These are phyloP conservation scores for Calocybe gangraenosa DNA, from an alignment of 768 basidiomycete genomes.

Conservation along the genomic window DNA sequence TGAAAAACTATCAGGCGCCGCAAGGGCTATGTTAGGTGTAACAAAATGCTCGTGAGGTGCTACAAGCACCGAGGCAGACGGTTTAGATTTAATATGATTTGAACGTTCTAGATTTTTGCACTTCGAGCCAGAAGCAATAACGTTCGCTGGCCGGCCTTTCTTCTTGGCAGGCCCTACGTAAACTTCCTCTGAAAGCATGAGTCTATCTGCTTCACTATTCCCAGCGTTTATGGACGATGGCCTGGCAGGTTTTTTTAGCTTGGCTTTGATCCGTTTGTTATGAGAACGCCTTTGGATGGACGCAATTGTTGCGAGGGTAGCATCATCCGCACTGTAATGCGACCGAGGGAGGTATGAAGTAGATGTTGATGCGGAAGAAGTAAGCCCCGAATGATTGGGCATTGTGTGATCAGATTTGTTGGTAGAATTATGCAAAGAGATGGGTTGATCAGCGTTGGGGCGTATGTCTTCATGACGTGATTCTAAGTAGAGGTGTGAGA, in stretches of 20 bases:
- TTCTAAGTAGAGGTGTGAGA: not conserved
- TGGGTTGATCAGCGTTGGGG: no score
- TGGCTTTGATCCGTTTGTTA: constrained; percentile 16
- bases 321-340: constrained; percentile 5
- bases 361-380: constrained; percentile 1
- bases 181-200: constrained; percentile 34
- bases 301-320: constrained; percentile 15
- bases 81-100: constrained; percentile 7
- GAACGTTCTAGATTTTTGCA: constrained; percentile 10
- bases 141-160: constrained; percentile 34
- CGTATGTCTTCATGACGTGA: not conserved
- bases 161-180: constrained; percentile 46
- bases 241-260: constrained; percentile 13
- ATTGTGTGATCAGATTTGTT: not conserved
- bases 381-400: not conserved
- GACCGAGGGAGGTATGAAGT: constrained; percentile 8
- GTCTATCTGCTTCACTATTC: constrained; percentile 37
- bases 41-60: not conserved
- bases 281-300: constrained; percentile 19
- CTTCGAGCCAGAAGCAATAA: constrained; percentile 18
- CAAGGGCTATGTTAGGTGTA: not conserved
- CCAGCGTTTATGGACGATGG: constrained; percentile 6
- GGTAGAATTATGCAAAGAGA: no score
- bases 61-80: not conserved
- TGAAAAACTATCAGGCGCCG: not conserved